Percentiles rank a stretch among this genome's conserved stretches.
Evolutionary conservation across 202 grass and related monocot genomes (phyloP).

Genomic region (Setaria italica): DNA sequence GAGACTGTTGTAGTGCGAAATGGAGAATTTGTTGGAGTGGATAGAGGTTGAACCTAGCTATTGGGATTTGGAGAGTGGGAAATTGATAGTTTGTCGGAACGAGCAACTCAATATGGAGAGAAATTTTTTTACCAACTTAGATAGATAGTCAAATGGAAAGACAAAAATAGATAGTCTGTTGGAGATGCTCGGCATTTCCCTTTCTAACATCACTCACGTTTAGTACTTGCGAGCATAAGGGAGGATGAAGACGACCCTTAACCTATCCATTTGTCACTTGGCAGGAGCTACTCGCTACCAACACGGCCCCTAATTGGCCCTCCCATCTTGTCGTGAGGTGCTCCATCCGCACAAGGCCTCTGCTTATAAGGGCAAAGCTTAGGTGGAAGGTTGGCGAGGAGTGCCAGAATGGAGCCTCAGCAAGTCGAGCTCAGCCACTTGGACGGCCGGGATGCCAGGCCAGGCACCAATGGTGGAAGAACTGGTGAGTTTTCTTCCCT

Average conservation of each 20-base stretch:
- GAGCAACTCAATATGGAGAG: too few species aligned
- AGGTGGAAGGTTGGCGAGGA: conserved; percentile 50
- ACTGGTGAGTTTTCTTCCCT: conserved; percentile 9
- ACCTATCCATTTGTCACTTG: conserved; percentile 36
- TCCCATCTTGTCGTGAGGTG: neutral
- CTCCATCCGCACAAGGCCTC: neutral
- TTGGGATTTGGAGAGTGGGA: too few species aligned
- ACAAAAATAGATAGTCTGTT: too few species aligned
- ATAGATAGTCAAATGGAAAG: too few species aligned
- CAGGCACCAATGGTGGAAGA: conserved; percentile 9
- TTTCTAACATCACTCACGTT: conserved; percentile 30
- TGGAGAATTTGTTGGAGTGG: too few species aligned
- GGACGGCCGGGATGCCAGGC: neutral
- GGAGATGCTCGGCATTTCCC: neutral
- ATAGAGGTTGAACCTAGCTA: too few species aligned
- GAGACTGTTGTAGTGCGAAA: too few species aligned
- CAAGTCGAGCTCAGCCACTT: conserved; percentile 45
- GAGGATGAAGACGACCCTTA: conserved; percentile 8
- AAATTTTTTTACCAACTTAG: too few species aligned
- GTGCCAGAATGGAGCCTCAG: conserved; percentile 47
- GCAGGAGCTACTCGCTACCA: conserved; percentile 44
- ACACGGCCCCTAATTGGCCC: conserved; percentile 32
- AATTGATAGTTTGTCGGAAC: too few species aligned
- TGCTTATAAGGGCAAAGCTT: conserved; percentile 20
- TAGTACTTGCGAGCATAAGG: conserved; percentile 8